Base-by-base conservation (phyloP, 345 rosid species). In the Atalantia buxifolia region DNA sequence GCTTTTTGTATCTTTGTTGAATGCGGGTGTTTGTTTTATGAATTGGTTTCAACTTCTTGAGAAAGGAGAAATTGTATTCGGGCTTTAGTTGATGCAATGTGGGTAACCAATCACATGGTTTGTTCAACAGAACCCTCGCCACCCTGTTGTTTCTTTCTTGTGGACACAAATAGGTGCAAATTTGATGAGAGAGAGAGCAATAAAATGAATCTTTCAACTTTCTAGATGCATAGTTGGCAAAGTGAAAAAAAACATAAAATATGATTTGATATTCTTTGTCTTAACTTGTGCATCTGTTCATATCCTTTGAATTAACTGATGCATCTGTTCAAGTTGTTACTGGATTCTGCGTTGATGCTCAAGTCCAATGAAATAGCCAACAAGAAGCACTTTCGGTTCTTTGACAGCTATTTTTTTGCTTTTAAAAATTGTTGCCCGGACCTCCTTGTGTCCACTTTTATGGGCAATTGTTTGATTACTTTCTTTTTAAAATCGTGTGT, bases 321-420 rank as follows among this genome's bases (percentile, higher is more conserved):
- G 75, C 63, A 22, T 55, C 21, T 0, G 57, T 0, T 74, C 68
- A 40, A 61, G 57, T 61, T 61, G 69, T 50, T 19, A 22, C 40
- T 9, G 21, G 68, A 38, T 74, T 25, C 77, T 9, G 2, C 5
- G 12, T 61, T 27, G 38, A 71, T 61, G 57, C 76, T 60, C 25
- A 12, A 36, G 36, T 24, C 76, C 68, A 21, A 61, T 74, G 35
- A 45, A 74, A 28, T 21, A 9, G 27, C 28, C 28, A 59, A 7
- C 36, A n/a, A 6, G n/a, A 36, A 1, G 27, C 4, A 30, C 77
- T 75, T 64, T 75, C 42, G 78, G 78, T 75, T 48, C 78, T 21
- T 64, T 45, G 48, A 75, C 78, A 64, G 71, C 61, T 48, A 19
- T 6, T 33, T 56, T 57, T 71, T 12, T 1, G 7, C 62, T 27